Conservation (phyloP, 1,284 basidiomycete species). For the Apiotrichum gracile region DNA sequence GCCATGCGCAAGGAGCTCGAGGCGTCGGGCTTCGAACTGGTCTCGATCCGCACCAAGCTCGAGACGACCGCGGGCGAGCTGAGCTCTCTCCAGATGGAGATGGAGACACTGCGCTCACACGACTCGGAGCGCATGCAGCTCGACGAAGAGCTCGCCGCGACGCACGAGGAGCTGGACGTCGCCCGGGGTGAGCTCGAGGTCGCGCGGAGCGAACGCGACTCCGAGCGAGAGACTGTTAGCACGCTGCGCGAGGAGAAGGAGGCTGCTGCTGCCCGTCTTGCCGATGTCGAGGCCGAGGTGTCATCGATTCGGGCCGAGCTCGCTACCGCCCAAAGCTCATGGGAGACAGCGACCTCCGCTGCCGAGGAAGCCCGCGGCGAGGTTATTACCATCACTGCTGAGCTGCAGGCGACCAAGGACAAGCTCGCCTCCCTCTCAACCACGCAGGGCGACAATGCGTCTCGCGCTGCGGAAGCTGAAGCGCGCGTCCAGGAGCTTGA, state of each 20-base stretch:
- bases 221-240: not conserved
- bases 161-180: not conserved
- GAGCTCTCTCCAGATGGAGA: not conserved
- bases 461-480: not conserved
- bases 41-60: not conserved
- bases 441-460: not conserved
- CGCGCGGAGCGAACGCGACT: not conserved
- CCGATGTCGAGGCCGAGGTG: not conserved
- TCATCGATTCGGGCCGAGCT: not conserved
- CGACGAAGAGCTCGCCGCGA: not conserved
- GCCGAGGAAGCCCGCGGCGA: not conserved
- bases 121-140: not conserved
- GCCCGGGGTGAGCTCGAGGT: not conserved
- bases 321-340: not conserved
- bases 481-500: not conserved
- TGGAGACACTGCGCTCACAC: not conserved
- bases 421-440: not conserved
- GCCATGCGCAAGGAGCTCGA: not conserved
- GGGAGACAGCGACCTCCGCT: not conserved
- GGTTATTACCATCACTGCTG: not conserved
- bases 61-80: not conserved
- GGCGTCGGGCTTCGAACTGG: not conserved
- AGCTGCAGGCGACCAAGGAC: not conserved
- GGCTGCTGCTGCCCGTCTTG: not conserved
- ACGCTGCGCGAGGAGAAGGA: not conserved